These are phyloP conservation scores for Vigna trinervia DNA, from an alignment of 306 rosid genomes.

Conservation along the genomic window DNA sequence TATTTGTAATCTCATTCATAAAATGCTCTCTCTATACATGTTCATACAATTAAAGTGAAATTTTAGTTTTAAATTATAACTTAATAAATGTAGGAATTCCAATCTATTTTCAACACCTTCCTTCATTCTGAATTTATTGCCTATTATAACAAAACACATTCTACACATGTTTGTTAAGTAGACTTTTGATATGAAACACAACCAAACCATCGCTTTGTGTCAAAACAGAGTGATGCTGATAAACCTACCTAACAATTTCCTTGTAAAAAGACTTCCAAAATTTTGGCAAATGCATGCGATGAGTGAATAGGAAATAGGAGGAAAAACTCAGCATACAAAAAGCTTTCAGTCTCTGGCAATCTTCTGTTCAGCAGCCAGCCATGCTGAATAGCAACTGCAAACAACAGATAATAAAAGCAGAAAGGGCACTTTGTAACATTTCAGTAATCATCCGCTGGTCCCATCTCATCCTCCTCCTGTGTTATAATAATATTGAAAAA, in stretches of 20 bases:
- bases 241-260: background rate
- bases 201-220: background rate
- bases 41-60: too few species aligned
- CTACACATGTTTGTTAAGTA: too few species aligned
- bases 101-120: too few species aligned
- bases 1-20: too few species aligned
- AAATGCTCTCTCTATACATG: too few species aligned
- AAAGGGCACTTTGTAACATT: background rate
- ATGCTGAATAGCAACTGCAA: background rate
- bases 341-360: background rate
- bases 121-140: too few species aligned
- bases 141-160: too few species aligned
- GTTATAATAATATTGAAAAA: background rate
- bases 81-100: too few species aligned
- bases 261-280: too few species aligned
- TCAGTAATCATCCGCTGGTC: conserved; percentile 23
- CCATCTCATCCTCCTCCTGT: conserved; percentile 40
- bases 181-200: background rate
- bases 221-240: background rate
- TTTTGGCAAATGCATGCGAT: too few species aligned
- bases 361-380: background rate
- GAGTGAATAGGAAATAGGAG: background rate
- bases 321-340: background rate
- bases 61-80: too few species aligned
- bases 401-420: background rate